These are phyloP conservation scores for Bacterosira constricta DNA, from an alignment of 108 stramenopile genomes.

Conservation along the genomic window DNA sequence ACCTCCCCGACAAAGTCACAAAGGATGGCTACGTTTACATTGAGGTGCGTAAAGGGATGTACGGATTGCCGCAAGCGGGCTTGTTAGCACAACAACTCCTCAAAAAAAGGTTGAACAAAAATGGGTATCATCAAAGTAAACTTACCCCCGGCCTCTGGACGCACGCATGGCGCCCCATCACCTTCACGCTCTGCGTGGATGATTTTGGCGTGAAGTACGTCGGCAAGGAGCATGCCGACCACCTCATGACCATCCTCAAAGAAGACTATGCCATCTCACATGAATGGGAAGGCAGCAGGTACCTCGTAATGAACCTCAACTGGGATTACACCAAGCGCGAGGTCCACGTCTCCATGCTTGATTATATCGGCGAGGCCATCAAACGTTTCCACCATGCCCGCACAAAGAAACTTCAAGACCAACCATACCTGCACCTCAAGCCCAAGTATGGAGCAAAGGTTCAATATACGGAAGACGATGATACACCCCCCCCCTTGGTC, in stretches of 20 bases:
- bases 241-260: slow-evolving; percentile 33
- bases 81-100: slow-evolving; percentile 32
- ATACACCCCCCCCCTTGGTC: slow-evolving; percentile 19
- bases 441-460: slow-evolving; percentile 41
- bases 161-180: slow-evolving; percentile 14
- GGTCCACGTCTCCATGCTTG: slow-evolving; percentile 50
- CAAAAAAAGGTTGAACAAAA: background rate
- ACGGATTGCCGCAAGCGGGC: slow-evolving; percentile 54
- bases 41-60: slow-evolving; percentile 44
- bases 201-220: slow-evolving; percentile 17
- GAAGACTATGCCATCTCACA: background rate
- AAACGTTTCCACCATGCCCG: slow-evolving; percentile 39
- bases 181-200: slow-evolving; percentile 23
- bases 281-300: background rate
- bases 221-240: slow-evolving; percentile 27
- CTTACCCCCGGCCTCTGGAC: slow-evolving; percentile 48
- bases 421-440: slow-evolving; percentile 15
- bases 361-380: slow-evolving; percentile 45
- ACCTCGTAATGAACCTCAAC: slow-evolving; percentile 13
- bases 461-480: slow-evolving; percentile 23
- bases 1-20: slow-evolving; percentile 1
- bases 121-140: slow-evolving; percentile 21
- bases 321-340: slow-evolving; percentile 44
- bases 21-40: slow-evolving; percentile 5
- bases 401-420: slow-evolving; percentile 31